phyloP scores from a whole-genome alignment of 768 basidiomycete genomes.

The Russula olivacea region DNA sequence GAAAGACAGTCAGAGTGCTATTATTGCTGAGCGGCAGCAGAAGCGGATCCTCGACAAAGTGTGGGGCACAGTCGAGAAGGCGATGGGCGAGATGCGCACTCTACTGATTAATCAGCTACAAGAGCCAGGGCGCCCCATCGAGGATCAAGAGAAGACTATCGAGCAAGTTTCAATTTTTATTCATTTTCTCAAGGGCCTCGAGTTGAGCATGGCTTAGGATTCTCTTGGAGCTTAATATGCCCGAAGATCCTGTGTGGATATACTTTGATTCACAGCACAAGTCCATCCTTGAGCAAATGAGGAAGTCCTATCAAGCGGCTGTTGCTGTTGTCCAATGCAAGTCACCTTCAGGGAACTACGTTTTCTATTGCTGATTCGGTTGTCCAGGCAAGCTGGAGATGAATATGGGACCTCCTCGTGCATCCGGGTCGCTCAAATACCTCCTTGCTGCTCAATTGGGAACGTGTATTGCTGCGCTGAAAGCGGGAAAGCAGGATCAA shows the following conservation, averaged over 20 bases:
- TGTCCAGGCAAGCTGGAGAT: constrained; percentile 45
- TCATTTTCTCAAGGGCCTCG: neutral
- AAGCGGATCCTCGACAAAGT: constrained; percentile 93
- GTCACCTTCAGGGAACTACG: constrained; percentile 16
- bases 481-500: constrained; percentile 56
- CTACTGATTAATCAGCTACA: constrained; percentile 72
- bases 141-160: constrained; percentile 95
- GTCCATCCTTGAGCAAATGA: constrained; percentile 76
- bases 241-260: constrained; percentile 91
- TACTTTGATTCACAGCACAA: constrained; percentile 93
- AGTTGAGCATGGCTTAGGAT: constrained; percentile 48
- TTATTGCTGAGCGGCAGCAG: constrained; percentile 66
- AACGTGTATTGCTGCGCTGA: constrained; percentile 51
- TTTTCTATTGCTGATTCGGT: constrained; percentile 10
- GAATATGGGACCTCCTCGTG: constrained; percentile 33
- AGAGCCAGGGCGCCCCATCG: constrained; percentile 71
- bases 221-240: constrained; percentile 75
- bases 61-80: constrained; percentile 91
- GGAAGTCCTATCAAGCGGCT: constrained; percentile 49
- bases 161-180: constrained; percentile 52
- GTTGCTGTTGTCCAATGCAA: constrained; percentile 47
- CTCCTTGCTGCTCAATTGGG: constrained; percentile 54
- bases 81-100: constrained; percentile 85
- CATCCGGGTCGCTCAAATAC: constrained; percentile 38
- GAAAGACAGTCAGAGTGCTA: constrained; percentile 48